phyloP scores from a whole-genome alignment of 768 basidiomycete genomes.

The Leccinum variicolor region DNA sequence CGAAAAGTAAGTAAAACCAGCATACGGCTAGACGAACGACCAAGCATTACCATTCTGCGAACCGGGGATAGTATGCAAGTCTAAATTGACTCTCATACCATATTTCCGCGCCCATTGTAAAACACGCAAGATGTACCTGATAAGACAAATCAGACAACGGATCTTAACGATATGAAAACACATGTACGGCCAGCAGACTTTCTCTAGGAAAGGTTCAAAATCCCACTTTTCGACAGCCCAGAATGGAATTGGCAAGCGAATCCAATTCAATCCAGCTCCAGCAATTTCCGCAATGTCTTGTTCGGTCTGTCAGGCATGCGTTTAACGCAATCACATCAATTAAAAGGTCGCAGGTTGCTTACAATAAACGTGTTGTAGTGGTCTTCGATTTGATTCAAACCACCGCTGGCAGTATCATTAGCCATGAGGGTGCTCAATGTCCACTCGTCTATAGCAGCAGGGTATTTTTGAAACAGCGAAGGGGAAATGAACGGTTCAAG shows the following conservation, averaged over 20 bases:
- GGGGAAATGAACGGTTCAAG: slow-evolving; percentile 79
- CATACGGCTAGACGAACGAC: not conserved
- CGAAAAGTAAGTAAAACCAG: not conserved
- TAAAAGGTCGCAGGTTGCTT: slow-evolving; percentile 27
- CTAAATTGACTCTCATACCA: slow-evolving; percentile 78
- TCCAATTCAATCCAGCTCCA: slow-evolving; percentile 81
- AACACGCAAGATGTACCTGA: slow-evolving; percentile 69
- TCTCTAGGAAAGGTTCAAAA: slow-evolving; percentile 73
- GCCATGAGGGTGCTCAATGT: slow-evolving; percentile 65
- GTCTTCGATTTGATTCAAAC: slow-evolving; percentile 61
- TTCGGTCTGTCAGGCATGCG: slow-evolving; percentile 57
- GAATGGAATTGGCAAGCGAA: slow-evolving; percentile 77
- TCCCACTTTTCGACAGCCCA: slow-evolving; percentile 81
- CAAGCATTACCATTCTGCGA: slow-evolving; percentile 60
- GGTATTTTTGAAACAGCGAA: slow-evolving; percentile 58
- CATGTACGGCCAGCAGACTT: slow-evolving; percentile 69
- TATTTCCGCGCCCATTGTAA: slow-evolving; percentile 88
- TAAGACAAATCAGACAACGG: not conserved
- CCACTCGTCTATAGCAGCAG: slow-evolving; percentile 59
- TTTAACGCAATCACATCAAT: not conserved
- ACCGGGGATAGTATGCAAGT: slow-evolving; percentile 78
- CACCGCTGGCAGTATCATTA: slow-evolving; percentile 58
- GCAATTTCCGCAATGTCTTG: slow-evolving; percentile 88
- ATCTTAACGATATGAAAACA: slow-evolving; percentile 1
- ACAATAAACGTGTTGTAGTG: slow-evolving; percentile 86